phyloP scores from a whole-genome alignment of 2,329 filamentous ascomycete species.

The Sarocladiaceae sp. region DNA sequence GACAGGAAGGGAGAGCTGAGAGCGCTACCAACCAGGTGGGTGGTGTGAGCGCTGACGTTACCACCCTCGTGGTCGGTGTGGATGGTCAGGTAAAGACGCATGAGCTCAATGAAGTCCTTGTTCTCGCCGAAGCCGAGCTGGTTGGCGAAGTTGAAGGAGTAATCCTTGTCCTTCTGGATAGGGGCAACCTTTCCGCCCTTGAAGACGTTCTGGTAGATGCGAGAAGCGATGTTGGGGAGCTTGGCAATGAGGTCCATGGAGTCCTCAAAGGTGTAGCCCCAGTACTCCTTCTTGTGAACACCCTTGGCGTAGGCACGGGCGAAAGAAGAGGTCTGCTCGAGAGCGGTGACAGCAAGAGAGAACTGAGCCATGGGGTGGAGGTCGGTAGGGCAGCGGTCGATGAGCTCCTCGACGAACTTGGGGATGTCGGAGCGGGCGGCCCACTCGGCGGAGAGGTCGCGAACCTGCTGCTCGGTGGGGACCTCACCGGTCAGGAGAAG shows the following conservation, averaged over 20 bases:
- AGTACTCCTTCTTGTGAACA: slow-evolving; percentile 99
- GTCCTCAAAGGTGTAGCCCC: slow-evolving; percentile 98
- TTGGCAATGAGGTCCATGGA: slow-evolving; percentile 99
- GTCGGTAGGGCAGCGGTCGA: slow-evolving; percentile 98
- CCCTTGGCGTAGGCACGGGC: slow-evolving; percentile 98
- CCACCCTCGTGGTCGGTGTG: slow-evolving; percentile 99
- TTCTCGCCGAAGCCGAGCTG: slow-evolving; percentile 96
- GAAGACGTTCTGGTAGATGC: slow-evolving; percentile 99
- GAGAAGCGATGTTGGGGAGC: slow-evolving; percentile 94
- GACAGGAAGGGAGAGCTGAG: slow-evolving; percentile 98
- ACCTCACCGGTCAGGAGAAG: slow-evolving; percentile 97
- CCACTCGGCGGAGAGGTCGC: slow-evolving; percentile 97
- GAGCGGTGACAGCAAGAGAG: slow-evolving; percentile 93
- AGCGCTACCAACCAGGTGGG: slow-evolving; percentile 93
- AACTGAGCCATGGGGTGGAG: slow-evolving; percentile 99
- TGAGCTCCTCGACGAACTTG: slow-evolving; percentile 98
- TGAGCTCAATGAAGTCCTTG: slow-evolving; percentile 94
- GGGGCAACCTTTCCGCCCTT: slow-evolving; percentile 98
- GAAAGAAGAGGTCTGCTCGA: slow-evolving; percentile 97
- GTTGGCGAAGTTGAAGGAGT: slow-evolving; percentile 99
- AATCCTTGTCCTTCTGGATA: slow-evolving; percentile 98
- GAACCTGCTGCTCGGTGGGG: slow-evolving; percentile 95
- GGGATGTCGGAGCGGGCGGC: slow-evolving; percentile 94
- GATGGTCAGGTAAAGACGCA: slow-evolving; percentile 99
- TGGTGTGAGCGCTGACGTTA: slow-evolving; percentile 97